Base-by-base conservation (phyloP, 768 basidiomycete genomes). In the Pulveroboletus sp. region DNA sequence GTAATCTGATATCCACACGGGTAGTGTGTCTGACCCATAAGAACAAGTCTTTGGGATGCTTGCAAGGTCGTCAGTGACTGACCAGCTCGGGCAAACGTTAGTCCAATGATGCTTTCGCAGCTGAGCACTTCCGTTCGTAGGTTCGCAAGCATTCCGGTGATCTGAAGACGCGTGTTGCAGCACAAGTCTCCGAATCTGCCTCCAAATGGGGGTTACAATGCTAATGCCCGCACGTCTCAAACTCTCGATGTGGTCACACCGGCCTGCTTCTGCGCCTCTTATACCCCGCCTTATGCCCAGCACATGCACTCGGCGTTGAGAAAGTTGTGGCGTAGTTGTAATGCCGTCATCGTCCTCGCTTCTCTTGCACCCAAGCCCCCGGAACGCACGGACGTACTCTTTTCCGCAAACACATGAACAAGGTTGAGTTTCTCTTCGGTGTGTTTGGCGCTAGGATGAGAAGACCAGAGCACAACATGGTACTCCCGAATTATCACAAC, bases 391-490 rank as follows among this genome's bases (percentile, higher is more conserved):
- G 31, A n/a, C 15, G 8, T 36, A 8, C 7, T n/a, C 33, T 40
- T 43, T 31, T 24, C 46, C 37, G 37, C 45, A 45, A 43, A 37
- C 30, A 27, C 32, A 17, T 35, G 24, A 48, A 50, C 48, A 56
- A 59, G 49, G 55, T 63, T 50, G 51, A 31, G 43, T 51, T 62
- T 28, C 46, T 42, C 35, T n/a, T 24, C 32, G 12, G 12, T 11
- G 17, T 28, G 33, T 18, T 51, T 18, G 38, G 35, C 38, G 48
- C n/a, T 47, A 37, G 39, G 27, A 39, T n/a, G 8, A 33, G 43
- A 44, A 44, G 31, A 3, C 24, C 11, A 32, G 30, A 41, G 42
- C 26, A 39, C 18, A 24, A 30, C 24, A 31, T 33, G 7, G 35
- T 37, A 17, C 33, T 4, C 30, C 33, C 18, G 24, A 21, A 21